Evolutionary conservation across 257 asterid genomes (phyloP).

Genomic region (Solanum tarijense): DNA sequence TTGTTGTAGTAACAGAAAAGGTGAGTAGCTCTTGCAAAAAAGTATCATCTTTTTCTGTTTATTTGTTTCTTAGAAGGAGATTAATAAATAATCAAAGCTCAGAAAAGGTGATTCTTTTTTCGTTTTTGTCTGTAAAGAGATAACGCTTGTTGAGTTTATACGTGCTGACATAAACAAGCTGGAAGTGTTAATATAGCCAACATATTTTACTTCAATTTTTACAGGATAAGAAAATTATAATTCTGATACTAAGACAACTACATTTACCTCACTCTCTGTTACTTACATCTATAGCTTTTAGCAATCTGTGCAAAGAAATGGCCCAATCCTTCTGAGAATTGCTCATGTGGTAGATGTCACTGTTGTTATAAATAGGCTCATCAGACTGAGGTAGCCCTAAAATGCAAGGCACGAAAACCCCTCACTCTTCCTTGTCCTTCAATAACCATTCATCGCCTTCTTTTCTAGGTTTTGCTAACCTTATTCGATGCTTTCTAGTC

Average conservation of each 20-base stretch:
- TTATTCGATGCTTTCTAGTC: neutral
- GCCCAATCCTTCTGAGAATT: neutral
- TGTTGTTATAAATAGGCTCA: neutral
- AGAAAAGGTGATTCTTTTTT: neutral
- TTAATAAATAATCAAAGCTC: neutral
- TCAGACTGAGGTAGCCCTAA: neutral
- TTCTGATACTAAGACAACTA: neutral
- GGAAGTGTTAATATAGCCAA: neutral
- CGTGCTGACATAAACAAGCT: neutral
- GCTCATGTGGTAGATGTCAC: neutral
- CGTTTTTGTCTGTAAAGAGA: neutral
- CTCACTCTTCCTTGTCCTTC: neutral
- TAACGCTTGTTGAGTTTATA: neutral
- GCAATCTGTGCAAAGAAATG: neutral
- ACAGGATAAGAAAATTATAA: neutral
- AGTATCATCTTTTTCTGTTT: neutral
- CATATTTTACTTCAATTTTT: neutral
- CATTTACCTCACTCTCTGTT: neutral
- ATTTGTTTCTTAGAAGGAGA: neutral
- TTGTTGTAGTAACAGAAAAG: constrained; percentile 80
- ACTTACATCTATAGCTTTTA: neutral
- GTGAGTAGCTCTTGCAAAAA: constrained; percentile 19
- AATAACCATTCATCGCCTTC: neutral
- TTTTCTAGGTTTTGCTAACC: neutral
- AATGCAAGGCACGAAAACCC: neutral